Base-by-base conservation (phyloP, 306 rosid species). In the Cucurbita ficifolia region DNA sequence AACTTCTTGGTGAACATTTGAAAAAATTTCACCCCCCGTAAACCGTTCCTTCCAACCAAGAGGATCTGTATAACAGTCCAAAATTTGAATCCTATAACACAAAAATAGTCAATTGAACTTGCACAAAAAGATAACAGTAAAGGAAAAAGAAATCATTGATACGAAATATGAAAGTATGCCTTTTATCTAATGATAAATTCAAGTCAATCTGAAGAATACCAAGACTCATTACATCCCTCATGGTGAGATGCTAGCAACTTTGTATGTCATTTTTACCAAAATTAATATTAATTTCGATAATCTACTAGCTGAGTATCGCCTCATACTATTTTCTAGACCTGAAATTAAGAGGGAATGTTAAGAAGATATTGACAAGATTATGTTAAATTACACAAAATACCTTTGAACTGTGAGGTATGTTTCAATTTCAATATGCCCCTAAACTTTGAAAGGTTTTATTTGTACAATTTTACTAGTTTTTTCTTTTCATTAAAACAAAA, bases 21-120 rank as follows among this genome's bases (percentile, higher is more conserved):
- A 56, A 48, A 42, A 50, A 56, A 69, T 75, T 77, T 70, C 86
- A 76, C 87, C 65, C 75, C 81, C 83, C 77, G 65, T 46, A 35
- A 77, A 72, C 76, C 70, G 82, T 19, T 87, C 87, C 79, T 88
- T 94, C 98, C 98, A 94, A 75, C 94, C 98, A 67, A 90, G 97
- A 80, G 98, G 97, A 83, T 93, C 98, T 3, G 96, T 82, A 81
- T 88, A 93, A 85, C 96, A 93, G 85, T 93, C 98, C 87, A 94
- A 86, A 80, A 94, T 77, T 68, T 69, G 89, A 85, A 94, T 79
- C 96, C 98, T 89, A 89, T 64, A 84, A 56, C 36, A 75, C 64
- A 75, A 73, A 10, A 60, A 16, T 51, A 45, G 76, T 43, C 7
- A 77, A 56, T 19, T 67, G 39, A 67, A 43, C 53, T 67, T 18